Base-by-base conservation (phyloP, 2,329 filamentous ascomycete species). In the Exophiala dermatitidis region DNA sequence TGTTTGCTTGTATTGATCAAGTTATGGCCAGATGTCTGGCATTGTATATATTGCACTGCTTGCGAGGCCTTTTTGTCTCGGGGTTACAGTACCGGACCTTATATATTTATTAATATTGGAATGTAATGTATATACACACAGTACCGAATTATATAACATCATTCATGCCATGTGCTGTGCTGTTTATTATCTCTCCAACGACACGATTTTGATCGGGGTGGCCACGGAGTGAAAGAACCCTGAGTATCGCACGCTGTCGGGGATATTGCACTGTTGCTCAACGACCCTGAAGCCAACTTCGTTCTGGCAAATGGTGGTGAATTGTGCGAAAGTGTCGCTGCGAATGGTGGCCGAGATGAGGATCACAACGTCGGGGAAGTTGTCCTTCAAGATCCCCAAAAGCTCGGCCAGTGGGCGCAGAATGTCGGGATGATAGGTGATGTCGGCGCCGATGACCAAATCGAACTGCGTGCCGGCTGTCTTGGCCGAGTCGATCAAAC, bases 341-440 rank as follows among this genome's bases (percentile, higher is more conserved):
- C 83, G 77, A 50, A 85, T 73, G 0, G 81, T 81, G 9, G 79
- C 77, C 2, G 81, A 75, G 57, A 85, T 78, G 52, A 85, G 68
- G 43, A 83, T 77, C 42, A 76, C 64, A 12, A 57, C 49, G 7
- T 60, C 58, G 2, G 60, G 56, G n/a, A 46, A 60, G 6, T 31
- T 31, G n/a, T 57, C 50, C 30, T 50, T 49, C 12, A 62, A 37
- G 4, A 52, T 36, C 19, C 47, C 49, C 19, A 64, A 47, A 3
- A 60, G 33, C 12, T 56, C 38, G 32, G 57, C 60, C 19, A 64
- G 53, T 32, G 61, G 52, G 6, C 55, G 50, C n/a, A 60, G 41
- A 7, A 60, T 54, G 26, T 64, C 62, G 4, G 60, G 60, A 42
- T 59, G 52, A 43, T 64, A 64, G 6, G 61, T 63, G 31, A 63